Evolutionary conservation across 2,329 filamentous ascomycete species (phyloP), one percentile per base, ranked within the genome.

Genomic region (Fusarium robinianum): DNA sequence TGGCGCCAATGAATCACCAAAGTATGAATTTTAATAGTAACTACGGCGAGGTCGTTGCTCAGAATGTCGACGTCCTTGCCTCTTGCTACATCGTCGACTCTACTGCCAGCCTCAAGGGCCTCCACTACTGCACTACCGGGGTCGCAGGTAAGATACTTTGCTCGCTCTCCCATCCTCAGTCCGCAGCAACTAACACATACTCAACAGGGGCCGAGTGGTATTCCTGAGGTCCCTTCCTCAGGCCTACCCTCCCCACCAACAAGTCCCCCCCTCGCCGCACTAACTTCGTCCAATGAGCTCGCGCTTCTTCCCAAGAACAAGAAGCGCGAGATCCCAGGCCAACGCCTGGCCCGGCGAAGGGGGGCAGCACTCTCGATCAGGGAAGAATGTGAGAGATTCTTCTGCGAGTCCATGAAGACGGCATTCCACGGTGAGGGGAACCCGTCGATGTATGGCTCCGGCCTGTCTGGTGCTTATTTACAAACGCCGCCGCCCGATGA

Each of bases 381-480:
- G 88, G 90, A 87, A 90, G 90, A 96, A 89, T 95, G 91, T 96
- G 91, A 96, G 90, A 96, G 91, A 81, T 92, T 96, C 86, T 95
- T 96, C 83, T 96, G 91, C 77, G 90, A 92, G 86, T 86, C 85
- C 81, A 88, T 96, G 84, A 87, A 83, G 76, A 77, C 85, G 77
- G 87, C 88, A 78, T 96, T 96, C 84, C 88, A 87, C 80, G 91
- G 89, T 95, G 90, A 95, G 90, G 84, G 86, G 87, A 84, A 84
- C 75, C 72, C 76, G 79, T 80, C 74, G 71, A 74, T 76, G 77
- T 79, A 84, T 83, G 86, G 83, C 86, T 92, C 88, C 83, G 82
- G 87, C 83, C 85, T 87, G 81, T 84, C 87, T 83, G 85, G 83
- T 92, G 83, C 84, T 74, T 66, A 71, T 63, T 64, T 73, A 59